Evolutionary conservation across 371 early-diverging fungal species (phyloP).

Genomic region (Actinomortierella ambigua): DNA sequence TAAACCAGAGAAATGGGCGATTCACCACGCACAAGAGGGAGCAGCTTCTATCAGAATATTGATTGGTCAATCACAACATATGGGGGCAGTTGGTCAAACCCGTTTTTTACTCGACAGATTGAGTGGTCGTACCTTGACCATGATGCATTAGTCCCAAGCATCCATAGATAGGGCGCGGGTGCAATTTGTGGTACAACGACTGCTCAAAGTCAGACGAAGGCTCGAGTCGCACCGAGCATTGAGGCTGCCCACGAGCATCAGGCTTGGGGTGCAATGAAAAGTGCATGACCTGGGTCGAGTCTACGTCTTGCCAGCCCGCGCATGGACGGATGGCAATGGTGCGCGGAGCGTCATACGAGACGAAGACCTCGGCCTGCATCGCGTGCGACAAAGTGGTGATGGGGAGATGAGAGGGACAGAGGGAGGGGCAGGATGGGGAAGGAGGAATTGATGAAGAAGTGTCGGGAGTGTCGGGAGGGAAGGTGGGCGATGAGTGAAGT

Average conservation of each 20-base stretch:
- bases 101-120: slow-evolving; percentile 5
- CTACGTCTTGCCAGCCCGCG: not conserved
- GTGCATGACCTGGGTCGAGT: slow-evolving; percentile 17
- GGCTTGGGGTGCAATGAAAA: slow-evolving; percentile 23
- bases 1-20: slow-evolving; percentile 28
- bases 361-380: slow-evolving; percentile 43
- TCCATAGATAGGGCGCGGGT: slow-evolving; percentile 69
- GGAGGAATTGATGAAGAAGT: slow-evolving; percentile 3
- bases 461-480: not conserved
- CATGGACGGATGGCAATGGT: slow-evolving; percentile 32
- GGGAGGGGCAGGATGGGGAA: not conserved
- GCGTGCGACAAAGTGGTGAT: not conserved
- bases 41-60: slow-evolving; percentile 7
- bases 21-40: slow-evolving; percentile 6
- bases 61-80: not conserved
- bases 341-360: slow-evolving; percentile 18
- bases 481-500: too few species aligned
- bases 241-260: slow-evolving; percentile 13
- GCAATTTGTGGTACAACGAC: slow-evolving; percentile 53
- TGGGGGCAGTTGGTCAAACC: too few species aligned
- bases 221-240: slow-evolving; percentile 53
- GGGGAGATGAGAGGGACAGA: not conserved
- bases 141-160: slow-evolving; percentile 72
- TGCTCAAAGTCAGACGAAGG: slow-evolving; percentile 56
- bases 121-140: slow-evolving; percentile 55